Percentiles rank a stretch among this genome's conserved stretches.
phyloP scores from a whole-genome alignment of 441 rosid genomes.

The Flueggea neowawraea region DNA sequence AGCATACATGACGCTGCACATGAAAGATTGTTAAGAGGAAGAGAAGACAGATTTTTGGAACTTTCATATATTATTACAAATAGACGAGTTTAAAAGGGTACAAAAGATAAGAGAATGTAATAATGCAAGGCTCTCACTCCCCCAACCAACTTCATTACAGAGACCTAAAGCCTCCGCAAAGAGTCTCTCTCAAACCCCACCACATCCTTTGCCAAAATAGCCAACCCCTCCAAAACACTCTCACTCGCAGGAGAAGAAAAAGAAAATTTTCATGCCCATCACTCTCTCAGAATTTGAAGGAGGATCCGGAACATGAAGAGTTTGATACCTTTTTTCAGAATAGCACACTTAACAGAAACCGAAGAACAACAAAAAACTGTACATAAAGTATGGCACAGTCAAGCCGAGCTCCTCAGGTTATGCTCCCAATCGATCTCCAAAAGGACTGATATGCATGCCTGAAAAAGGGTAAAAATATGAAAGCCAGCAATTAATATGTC shows the following conservation, averaged over 20 bases:
- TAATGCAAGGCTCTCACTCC: too few relatives aligned
- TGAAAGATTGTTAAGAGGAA: too few relatives aligned
- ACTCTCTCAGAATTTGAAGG: neutral
- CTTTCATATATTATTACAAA: too few relatives aligned
- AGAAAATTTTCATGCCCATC: neutral
- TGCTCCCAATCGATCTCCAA: conserved; percentile 6
- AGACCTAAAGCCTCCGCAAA: too few relatives aligned
- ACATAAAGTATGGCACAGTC: conserved; percentile 15
- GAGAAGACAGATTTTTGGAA: too few relatives aligned
- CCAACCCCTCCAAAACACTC: conserved; percentile 1
- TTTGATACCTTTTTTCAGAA: neutral
- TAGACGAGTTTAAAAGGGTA: too few relatives aligned
- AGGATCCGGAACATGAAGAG: neutral
- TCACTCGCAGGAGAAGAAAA: neutral
- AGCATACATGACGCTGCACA: too few relatives aligned
- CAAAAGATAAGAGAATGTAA: too few relatives aligned
- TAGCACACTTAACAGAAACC: neutral
- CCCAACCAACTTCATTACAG: too few relatives aligned
- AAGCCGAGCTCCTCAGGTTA: conserved; percentile 1
- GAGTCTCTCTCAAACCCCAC: too few relatives aligned
- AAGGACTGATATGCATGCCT: conserved; percentile 24
- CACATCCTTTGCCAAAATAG: neutral
- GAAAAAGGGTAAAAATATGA: conserved; percentile 34
- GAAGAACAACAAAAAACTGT: conserved; percentile 6
- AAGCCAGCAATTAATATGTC: conserved; percentile 42